Base-by-base conservation (phyloP, 192 early-diverging fungal species). In the Obelidium mucronatum region DNA sequence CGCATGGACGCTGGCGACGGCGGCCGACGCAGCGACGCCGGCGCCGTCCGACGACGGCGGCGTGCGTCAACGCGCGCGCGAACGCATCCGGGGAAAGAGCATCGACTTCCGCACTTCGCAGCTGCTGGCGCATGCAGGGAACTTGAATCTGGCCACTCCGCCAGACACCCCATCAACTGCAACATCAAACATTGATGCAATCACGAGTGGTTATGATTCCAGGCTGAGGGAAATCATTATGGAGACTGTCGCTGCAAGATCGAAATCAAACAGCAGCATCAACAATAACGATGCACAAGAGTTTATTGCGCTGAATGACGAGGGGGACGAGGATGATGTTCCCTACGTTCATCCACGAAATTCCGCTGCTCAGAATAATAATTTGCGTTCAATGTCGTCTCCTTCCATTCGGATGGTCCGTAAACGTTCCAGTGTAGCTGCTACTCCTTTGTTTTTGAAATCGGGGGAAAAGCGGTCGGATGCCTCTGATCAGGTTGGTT, bases 11-110 rank as follows among this genome's bases (percentile, higher is more conserved):
- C 44, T 48, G 44, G n/a, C n/a, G n/a, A n/a, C n/a, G n/a, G n/a
- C n/a, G n/a, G n/a, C n/a, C n/a, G n/a, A n/a, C n/a, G n/a, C n/a
- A n/a, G n/a, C n/a, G n/a, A 48, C 8, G 11, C 55, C 55, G 40
- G 24, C 44, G 17, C 11, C 61, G 17, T n/a, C 30, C 36, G 44
- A 67, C 26, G 33, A 42, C 42, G 66, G 8, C 22, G 48, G 19
- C 15, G 66, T 67, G 15, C 66, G 66, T 17, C 40, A 67, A 52
- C 66, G 66, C 6, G 66, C 66, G 8, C 39, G 66, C 40, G 44
- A 67, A 19, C 66, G 66, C 30, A 42, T 67, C 31, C 39, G 66
- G 22, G 44, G 44, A 24, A 67, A 67, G 44, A 65, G 63, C 37
- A 65, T 65, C 15, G 63, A 65, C 26, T 65, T 65, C 35, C 26